Conservation (phyloP, 805 yeast species). For the Candida broadrunensis region DNA sequence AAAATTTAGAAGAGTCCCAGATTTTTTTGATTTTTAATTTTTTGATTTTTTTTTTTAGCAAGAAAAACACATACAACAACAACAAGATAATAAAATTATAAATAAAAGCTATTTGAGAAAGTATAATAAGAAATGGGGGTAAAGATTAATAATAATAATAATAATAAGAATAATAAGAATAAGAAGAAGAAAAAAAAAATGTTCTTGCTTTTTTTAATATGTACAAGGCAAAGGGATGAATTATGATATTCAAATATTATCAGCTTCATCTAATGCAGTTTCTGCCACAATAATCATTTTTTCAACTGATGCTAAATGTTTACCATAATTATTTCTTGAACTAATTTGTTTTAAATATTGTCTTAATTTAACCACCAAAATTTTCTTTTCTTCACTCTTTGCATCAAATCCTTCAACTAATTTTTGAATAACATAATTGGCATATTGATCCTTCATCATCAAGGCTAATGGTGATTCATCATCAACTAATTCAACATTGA, state of each 20-base stretch:
- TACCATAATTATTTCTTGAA: slow-evolving; percentile 64
- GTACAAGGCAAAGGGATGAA: too few species aligned
- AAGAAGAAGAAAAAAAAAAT: too few species aligned
- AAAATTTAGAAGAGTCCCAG: neutral
- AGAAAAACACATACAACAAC: too few species aligned
- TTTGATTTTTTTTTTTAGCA: too few species aligned
- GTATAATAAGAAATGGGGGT: neutral
- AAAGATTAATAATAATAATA: too few species aligned
- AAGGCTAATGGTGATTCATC: slow-evolving; percentile 73
- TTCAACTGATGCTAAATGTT: slow-evolving; percentile 81
- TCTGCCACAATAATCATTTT: slow-evolving; percentile 61
- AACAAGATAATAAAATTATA: neutral
- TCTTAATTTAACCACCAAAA: slow-evolving; percentile 70
- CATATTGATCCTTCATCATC: slow-evolving; percentile 98
- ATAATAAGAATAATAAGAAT: too few species aligned
- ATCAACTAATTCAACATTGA: slow-evolving; percentile 44
- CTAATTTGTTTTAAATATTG: slow-evolving; percentile 76
- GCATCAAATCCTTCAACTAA: slow-evolving; percentile 75
- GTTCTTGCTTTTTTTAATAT: too few species aligned
- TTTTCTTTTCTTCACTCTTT: slow-evolving; percentile 59
- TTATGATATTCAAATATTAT: slow-evolving; percentile 15
- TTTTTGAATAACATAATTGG: slow-evolving; percentile 95
- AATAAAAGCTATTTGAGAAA: neutral
- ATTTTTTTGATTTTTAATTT: neutral
- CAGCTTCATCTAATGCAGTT: slow-evolving; percentile 42